Evolutionary conservation across 1,139 yeast species (phyloP).

Genomic region (Taphrina flavorubra): DNA sequence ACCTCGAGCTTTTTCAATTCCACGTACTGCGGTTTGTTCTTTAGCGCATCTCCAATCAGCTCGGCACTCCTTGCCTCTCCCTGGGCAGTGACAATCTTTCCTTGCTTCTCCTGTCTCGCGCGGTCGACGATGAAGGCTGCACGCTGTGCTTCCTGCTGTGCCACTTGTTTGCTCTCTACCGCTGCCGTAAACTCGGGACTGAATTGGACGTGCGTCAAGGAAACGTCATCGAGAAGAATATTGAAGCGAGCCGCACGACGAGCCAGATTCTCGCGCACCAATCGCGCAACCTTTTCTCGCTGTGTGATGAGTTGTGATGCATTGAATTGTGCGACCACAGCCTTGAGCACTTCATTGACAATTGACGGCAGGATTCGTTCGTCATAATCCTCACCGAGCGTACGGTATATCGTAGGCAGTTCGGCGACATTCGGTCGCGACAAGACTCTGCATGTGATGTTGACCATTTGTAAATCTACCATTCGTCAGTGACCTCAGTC

Average conservation of each 20-base stretch:
- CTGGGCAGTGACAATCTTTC: constrained; percentile 91
- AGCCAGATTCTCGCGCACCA: constrained; percentile 86
- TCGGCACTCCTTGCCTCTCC: constrained; percentile 99
- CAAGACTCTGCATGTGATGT: constrained; percentile 94
- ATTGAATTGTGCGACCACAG: constrained; percentile 97
- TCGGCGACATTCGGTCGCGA: constrained; percentile 82
- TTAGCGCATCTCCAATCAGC: constrained; percentile 97
- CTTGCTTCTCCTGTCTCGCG: constrained; percentile 96
- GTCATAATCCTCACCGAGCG: constrained; percentile 92
- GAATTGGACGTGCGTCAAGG: constrained; percentile 75
- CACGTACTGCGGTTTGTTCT: constrained; percentile 69
- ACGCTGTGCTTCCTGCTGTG: constrained; percentile 98
- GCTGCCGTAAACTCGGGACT: constrained; percentile 98
- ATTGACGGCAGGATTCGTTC: constrained; percentile 95
- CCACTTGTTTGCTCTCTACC: constrained; percentile 98
- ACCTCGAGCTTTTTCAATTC: constrained; percentile 96
- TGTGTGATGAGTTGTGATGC: constrained; percentile 97
- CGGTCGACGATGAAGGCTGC: constrained; percentile 97
- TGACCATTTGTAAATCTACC: constrained; percentile 88
- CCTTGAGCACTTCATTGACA: constrained; percentile 93
- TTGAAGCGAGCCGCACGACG: constrained; percentile 92
- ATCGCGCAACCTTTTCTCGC: constrained; percentile 91
- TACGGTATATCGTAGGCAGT: constrained; percentile 83
- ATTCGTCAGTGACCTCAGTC: too few relatives aligned
- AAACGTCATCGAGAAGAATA: constrained; percentile 89